A percentile compares a stretch with the other conserved stretches of the same genome.
These are phyloP conservation scores for Saturnispora hagleri DNA, from an alignment of 805 yeast species.

Conservation along the genomic window DNA sequence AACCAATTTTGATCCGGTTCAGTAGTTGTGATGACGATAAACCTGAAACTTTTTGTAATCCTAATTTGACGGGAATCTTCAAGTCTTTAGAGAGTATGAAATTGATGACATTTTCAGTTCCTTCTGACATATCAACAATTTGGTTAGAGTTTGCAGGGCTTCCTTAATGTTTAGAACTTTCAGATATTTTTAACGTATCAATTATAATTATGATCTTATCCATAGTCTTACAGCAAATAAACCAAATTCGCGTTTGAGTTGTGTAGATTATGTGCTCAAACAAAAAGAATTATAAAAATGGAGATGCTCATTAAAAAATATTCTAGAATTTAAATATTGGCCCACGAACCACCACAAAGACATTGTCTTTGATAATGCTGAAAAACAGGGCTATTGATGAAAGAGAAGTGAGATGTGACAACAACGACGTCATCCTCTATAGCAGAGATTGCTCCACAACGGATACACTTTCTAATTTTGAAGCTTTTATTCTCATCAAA, in stretches of 20 bases:
- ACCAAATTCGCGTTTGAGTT: not conserved
- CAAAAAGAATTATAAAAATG: not conserved
- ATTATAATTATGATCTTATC: too few species aligned
- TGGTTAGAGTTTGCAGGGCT: not conserved
- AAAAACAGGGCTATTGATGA: conserved; percentile 24
- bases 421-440: conserved; percentile 30
- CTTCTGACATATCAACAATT: not conserved
- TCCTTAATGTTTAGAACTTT: too few species aligned
- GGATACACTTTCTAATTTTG: conserved; percentile 24
- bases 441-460: conserved; percentile 29
- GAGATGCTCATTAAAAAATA: not conserved
- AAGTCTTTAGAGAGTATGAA: conserved; percentile 52
- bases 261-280: not conserved
- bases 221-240: not conserved
- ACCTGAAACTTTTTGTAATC: conserved; percentile 25
- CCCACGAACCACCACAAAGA: conserved; percentile 75
- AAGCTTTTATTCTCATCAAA: conserved; percentile 1
- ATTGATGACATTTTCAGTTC: conserved; percentile 20
- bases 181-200: too few species aligned
- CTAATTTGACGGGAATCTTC: conserved; percentile 38
- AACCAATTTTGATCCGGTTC: not conserved
- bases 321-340: conserved; percentile 24
- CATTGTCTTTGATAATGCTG: conserved; percentile 52
- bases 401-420: conserved; percentile 21
- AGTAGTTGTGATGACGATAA: conserved; percentile 7